phyloP scores from a whole-genome alignment of 1,284 basidiomycete genomes.

The Ceraceosorus guamensis region DNA sequence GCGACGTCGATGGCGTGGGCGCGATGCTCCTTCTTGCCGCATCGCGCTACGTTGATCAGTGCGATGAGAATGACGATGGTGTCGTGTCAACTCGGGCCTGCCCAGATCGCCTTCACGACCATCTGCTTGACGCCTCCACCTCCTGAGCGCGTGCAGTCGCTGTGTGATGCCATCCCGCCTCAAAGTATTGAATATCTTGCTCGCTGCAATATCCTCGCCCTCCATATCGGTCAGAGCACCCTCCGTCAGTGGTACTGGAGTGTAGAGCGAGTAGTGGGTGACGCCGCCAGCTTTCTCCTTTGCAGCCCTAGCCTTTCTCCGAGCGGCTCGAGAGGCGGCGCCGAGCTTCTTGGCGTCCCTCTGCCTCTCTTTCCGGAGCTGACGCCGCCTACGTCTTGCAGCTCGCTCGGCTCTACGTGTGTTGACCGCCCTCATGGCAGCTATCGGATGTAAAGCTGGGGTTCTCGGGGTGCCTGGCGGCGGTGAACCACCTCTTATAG shows the following conservation, averaged over 20 bases:
- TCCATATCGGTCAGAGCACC: constrained; percentile 17
- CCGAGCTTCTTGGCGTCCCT: neutral
- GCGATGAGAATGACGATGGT: no score
- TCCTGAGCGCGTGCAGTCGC: constrained; percentile 34
- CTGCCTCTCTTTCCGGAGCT: neutral
- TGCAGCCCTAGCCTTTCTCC: constrained; percentile 37
- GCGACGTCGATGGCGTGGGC: neutral
- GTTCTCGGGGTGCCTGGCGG: constrained; percentile 6
- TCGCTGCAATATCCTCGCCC: constrained; percentile 5
- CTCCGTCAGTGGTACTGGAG: no score
- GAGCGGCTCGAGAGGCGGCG: constrained; percentile 16
- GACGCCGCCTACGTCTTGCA: constrained; percentile 1
- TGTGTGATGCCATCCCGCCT: constrained; percentile 28
- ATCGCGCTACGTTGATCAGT: neutral
- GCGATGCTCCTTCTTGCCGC: neutral
- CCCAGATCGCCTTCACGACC: constrained; percentile 38
- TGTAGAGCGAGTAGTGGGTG: constrained; percentile 44
- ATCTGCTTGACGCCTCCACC: constrained; percentile 37
- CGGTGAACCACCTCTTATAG: neutral
- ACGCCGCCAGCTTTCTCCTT: constrained; percentile 41
- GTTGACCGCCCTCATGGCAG: neutral
- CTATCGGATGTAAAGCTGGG: neutral
- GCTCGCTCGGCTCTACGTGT: neutral
- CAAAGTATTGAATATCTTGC: constrained; percentile 14
- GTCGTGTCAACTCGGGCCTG: constrained; percentile 3